A percentile compares a stretch with the other conserved stretches of the same genome.
These are phyloP conservation scores for Paraurostyla sp. DNA, from an alignment of 73 alveolate genomes.

Conservation along the genomic window DNA sequence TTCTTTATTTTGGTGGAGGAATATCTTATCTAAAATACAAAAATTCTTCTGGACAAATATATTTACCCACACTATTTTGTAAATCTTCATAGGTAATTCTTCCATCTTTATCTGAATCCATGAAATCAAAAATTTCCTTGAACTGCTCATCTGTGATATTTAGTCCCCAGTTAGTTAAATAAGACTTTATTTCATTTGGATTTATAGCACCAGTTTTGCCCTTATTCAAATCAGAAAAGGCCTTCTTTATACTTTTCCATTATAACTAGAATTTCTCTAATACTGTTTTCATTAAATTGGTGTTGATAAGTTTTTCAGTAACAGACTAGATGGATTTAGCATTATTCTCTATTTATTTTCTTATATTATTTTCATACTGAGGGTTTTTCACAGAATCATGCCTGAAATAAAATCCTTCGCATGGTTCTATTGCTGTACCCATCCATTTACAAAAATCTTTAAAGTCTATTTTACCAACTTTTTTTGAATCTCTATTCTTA, in stretches of 20 bases:
- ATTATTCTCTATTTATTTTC: neutral
- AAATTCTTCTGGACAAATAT: conserved; percentile 65
- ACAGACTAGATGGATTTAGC: neutral
- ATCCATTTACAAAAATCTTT: conserved; percentile 66
- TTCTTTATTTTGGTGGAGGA: conserved; percentile 50
- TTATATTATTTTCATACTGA: conserved; percentile 13
- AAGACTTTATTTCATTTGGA: conserved; percentile 46
- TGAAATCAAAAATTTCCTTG: conserved; percentile 5
- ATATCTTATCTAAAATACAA: conserved; percentile 70
- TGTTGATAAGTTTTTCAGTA: neutral
- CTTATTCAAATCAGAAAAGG: conserved; percentile 59
- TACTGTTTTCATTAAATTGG: conserved; percentile 23
- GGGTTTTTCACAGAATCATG: conserved; percentile 59
- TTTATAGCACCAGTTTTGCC: conserved; percentile 67
- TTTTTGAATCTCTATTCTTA: conserved; percentile 35
- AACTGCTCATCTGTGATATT: conserved; percentile 51
- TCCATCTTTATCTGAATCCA: conserved; percentile 75
- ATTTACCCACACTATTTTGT: conserved; percentile 68
- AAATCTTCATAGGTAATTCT: conserved; percentile 67
- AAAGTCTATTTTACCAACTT: conserved; percentile 64
- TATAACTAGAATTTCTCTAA: conserved; percentile 46
- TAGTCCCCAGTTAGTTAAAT: conserved; percentile 71
- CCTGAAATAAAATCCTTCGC: conserved; percentile 67
- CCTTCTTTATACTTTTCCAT: conserved; percentile 72
- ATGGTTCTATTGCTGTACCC: conserved; percentile 18